phyloP scores from a whole-genome alignment of 768 basidiomycete species.

The Mycena maculata region DNA sequence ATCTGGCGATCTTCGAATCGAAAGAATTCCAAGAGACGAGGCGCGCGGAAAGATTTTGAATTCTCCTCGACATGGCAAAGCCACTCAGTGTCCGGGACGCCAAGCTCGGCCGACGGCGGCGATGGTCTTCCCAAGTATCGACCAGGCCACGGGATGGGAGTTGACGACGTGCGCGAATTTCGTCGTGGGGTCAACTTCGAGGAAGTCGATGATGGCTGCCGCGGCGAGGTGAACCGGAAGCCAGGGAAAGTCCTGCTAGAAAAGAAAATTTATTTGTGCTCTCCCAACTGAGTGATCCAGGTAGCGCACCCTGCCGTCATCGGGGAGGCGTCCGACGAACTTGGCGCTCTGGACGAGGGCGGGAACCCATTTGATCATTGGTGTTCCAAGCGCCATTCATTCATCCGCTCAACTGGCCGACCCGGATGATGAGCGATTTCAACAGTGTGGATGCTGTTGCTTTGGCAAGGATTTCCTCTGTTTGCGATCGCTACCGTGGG shows the following conservation, averaged over 20 bases:
- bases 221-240: conserved; percentile 42
- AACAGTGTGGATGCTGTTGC: conserved; percentile 33
- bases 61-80: conserved; percentile 24
- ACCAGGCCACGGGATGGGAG: conserved; percentile 39
- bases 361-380: conserved; percentile 53
- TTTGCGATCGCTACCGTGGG: conserved; percentile 5
- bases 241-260: conserved; percentile 38
- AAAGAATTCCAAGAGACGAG: conserved; percentile 10
- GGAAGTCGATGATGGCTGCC: conserved; percentile 38
- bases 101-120: conserved; percentile 34
- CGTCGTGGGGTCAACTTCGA: conserved; percentile 6
- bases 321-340: conserved; percentile 34
- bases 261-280: background rate
- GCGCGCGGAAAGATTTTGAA: background rate
- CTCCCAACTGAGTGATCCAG: background rate
- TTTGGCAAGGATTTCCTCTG: conserved; percentile 35
- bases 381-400: conserved; percentile 47
- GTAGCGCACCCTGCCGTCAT: conserved; percentile 26
- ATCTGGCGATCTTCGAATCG: background rate
- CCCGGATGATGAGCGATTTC: conserved; percentile 40
- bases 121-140: conserved; percentile 26
- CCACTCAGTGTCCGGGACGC: conserved; percentile 41
- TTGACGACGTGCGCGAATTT: conserved; percentile 39
- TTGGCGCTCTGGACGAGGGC: conserved; percentile 41
- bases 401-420: conserved; percentile 51